Conservation (phyloP, 2,329 filamentous ascomycete species). For the Sporothrix mexicana region DNA sequence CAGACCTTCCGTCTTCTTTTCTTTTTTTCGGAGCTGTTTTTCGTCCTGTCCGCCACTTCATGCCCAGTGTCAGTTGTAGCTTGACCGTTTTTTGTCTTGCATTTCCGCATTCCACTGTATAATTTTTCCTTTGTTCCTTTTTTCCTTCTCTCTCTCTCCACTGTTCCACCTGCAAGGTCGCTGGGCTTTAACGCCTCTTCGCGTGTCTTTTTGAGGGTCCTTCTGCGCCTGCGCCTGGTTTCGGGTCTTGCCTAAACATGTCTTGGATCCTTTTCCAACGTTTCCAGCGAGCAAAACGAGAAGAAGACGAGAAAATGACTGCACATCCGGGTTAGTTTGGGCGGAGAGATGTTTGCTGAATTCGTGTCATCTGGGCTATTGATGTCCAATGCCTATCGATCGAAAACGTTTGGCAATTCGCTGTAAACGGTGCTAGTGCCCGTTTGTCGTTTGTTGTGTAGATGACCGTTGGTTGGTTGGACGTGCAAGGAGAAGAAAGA, state of each 20-base stretch:
- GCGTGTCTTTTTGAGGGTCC: not conserved
- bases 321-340: not conserved
- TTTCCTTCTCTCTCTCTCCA: not conserved
- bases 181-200: not conserved
- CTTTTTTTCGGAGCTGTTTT: not conserved
- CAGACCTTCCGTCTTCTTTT: not conserved
- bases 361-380: not conserved
- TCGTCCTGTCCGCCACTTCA: constrained; percentile 7
- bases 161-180: not conserved
- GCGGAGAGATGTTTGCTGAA: not conserved
- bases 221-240: not conserved
- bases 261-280: constrained; percentile 4
- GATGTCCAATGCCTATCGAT: not conserved
- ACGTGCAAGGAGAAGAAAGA: not conserved
- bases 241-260: constrained; percentile 14
- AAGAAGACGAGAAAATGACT: not conserved
- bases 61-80: not conserved
- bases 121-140: not conserved
- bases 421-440: constrained; percentile 9
- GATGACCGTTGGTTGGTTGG: not conserved
- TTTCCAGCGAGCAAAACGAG: not conserved
- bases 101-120: not conserved
- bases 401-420: constrained; percentile 26
- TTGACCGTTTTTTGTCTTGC: constrained; percentile 18
- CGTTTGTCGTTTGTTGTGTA: not conserved